Evolutionary conservation across 2,329 filamentous ascomycete genomes (phyloP).

Genomic region (Plectosphaerella cucumerina): DNA sequence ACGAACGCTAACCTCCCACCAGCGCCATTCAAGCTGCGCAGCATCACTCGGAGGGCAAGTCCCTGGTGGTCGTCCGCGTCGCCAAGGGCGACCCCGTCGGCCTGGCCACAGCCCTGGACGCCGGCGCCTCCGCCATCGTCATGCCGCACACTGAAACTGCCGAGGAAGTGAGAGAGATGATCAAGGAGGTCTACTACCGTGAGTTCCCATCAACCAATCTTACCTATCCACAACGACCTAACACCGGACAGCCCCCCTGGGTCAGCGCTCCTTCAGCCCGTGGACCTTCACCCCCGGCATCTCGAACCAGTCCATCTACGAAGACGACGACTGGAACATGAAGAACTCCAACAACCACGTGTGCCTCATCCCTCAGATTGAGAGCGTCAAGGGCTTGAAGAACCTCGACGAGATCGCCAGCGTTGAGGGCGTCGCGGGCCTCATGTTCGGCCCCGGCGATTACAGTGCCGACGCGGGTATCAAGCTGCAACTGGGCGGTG

Average conservation of each 20-base stretch:
- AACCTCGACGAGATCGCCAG: conserved; percentile 18
- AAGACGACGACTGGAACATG: conserved; percentile 16
- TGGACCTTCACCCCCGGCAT: conserved; percentile 17
- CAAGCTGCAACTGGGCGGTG: conserved; percentile 3
- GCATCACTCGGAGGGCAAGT: conserved; percentile 17
- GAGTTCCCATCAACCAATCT: not conserved
- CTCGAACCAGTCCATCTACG: conserved; percentile 14
- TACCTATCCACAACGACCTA: not conserved
- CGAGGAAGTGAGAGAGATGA: conserved; percentile 14
- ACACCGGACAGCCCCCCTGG: conserved; percentile 10
- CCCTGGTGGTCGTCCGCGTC: conserved; percentile 14
- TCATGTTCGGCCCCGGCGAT: conserved; percentile 16
- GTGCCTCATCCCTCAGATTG: conserved; percentile 15
- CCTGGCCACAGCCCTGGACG: conserved; percentile 16
- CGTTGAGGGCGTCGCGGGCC: conserved; percentile 7
- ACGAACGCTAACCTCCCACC: not conserved
- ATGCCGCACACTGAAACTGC: conserved; percentile 16
- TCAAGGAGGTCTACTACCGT: conserved; percentile 16
- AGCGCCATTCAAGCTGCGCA: conserved; percentile 15
- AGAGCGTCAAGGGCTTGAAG: conserved; percentile 16
- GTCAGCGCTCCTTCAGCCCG: conserved; percentile 12
- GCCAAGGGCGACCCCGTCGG: conserved; percentile 14
- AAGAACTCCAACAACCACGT: conserved; percentile 16
- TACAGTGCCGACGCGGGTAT: conserved; percentile 12
- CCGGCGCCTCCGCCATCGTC: conserved; percentile 15